Percentiles rank a stretch among this genome's conserved stretches.
Conservation (phyloP, 2,329 filamentous ascomycete species). For the Triangularia verruculosa region DNA sequence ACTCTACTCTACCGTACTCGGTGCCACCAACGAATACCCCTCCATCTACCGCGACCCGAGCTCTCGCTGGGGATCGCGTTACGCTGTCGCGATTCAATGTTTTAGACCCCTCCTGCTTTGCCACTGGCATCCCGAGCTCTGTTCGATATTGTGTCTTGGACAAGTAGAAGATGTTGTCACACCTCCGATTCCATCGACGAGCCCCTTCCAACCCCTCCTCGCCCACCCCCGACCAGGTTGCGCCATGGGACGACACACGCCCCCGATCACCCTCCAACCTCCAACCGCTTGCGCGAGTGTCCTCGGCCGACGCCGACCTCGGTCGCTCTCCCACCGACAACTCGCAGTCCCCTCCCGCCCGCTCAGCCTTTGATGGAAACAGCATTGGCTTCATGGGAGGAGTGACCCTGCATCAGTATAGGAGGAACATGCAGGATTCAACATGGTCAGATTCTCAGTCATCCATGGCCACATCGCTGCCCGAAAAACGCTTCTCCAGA, state of each 20-base stretch:
- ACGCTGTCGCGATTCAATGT: constrained; percentile 4
- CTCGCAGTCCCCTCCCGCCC: constrained; percentile 27
- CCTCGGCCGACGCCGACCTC: constrained; percentile 48
- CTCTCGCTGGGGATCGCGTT: constrained; percentile 3
- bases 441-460: constrained; percentile 23
- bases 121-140: neutral
- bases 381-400: constrained; percentile 53
- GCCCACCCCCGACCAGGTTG: constrained; percentile 46
- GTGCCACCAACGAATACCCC: neutral
- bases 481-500: constrained; percentile 30
- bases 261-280: constrained; percentile 41
- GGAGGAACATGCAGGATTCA: constrained; percentile 34
- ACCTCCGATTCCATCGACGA: constrained; percentile 57
- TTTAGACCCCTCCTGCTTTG: neutral
- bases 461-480: constrained; percentile 14
- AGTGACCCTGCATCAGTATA: constrained; percentile 51
- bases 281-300: constrained; percentile 13
- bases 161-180: constrained; percentile 25
- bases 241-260: constrained; percentile 39
- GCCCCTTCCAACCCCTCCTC: constrained; percentile 55
- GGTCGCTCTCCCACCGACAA: constrained; percentile 34
- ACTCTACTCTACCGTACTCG: neutral
- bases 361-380: constrained; percentile 34
- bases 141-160: neutral
- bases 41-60: neutral